These are phyloP conservation scores for Candida dubliniensis DNA, from an alignment of 1,139 yeast species.

Conservation along the genomic window DNA sequence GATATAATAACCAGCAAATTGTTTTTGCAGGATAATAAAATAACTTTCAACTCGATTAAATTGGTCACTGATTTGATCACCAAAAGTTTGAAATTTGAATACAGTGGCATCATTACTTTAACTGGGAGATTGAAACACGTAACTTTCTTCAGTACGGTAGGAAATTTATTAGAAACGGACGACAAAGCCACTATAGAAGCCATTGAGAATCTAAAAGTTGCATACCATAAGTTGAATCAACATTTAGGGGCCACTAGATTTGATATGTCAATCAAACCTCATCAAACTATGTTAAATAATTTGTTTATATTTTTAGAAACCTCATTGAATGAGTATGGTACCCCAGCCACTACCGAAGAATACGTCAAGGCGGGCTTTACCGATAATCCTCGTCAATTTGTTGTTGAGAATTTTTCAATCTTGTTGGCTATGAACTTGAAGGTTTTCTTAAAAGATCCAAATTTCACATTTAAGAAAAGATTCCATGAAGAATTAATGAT, in stretches of 20 bases:
- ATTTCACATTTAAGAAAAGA: constrained; percentile 56
- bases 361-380: constrained; percentile 50
- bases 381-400: constrained; percentile 42
- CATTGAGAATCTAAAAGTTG: constrained; percentile 32
- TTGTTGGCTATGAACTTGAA: constrained; percentile 51
- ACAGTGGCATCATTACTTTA: constrained; percentile 42
- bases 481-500: constrained; percentile 59
- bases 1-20: constrained; percentile 43
- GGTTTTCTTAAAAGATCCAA: constrained; percentile 54
- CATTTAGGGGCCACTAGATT: constrained; percentile 37
- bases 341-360: constrained; percentile 47
- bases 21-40: constrained; percentile 45
- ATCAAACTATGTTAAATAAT: constrained; percentile 44
- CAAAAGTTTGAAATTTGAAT: constrained; percentile 42
- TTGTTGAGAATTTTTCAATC: constrained; percentile 42
- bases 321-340: constrained; percentile 46
- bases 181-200: constrained; percentile 36
- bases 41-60: constrained; percentile 45
- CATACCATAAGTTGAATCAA: constrained; percentile 41
- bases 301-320: constrained; percentile 42
- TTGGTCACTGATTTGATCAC: constrained; percentile 48
- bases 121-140: constrained; percentile 48
- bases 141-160: constrained; percentile 44
- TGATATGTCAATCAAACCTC: constrained; percentile 42
- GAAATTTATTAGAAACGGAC: constrained; percentile 40